phyloP scores from a whole-genome alignment of 1,284 basidiomycete genomes.

The Omphalotus olearius region DNA sequence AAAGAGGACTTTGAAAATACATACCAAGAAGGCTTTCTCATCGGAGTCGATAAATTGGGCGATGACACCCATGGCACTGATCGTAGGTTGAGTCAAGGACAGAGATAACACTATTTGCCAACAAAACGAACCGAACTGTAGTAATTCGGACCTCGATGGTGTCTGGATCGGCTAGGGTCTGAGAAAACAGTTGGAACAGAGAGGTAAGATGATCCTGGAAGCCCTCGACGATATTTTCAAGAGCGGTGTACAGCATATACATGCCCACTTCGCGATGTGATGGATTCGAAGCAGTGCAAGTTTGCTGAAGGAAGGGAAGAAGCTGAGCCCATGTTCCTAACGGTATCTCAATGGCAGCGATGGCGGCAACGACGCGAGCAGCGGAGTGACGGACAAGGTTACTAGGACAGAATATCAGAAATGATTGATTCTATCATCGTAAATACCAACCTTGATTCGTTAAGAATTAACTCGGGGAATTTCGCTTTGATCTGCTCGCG shows the following conservation, averaged over 20 bases:
- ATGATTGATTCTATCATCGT: background rate
- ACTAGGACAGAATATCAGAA: slow-evolving; percentile 35
- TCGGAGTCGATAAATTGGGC: slow-evolving; percentile 91
- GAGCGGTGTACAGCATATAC: slow-evolving; percentile 88
- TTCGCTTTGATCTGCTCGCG: slow-evolving; percentile 86
- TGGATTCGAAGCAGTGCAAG: slow-evolving; percentile 67
- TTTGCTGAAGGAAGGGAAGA: slow-evolving; percentile 84
- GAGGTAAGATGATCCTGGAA: slow-evolving; percentile 77
- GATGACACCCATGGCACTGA: slow-evolving; percentile 83
- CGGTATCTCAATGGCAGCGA: slow-evolving; percentile 89
- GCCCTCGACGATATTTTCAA: slow-evolving; percentile 89
- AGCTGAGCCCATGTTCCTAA: slow-evolving; percentile 83
- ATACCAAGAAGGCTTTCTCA: slow-evolving; percentile 84
- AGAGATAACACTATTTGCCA: background rate
- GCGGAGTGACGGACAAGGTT: slow-evolving; percentile 87
- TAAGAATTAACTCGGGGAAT: slow-evolving; percentile 77
- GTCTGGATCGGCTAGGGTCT: slow-evolving; percentile 83
- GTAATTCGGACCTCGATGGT: slow-evolving; percentile 91
- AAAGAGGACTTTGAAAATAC: slow-evolving; percentile 22
- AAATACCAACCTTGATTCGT: slow-evolving; percentile 69
- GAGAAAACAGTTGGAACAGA: slow-evolving; percentile 82
- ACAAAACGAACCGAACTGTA: slow-evolving; percentile 64
- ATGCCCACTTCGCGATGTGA: slow-evolving; percentile 88
- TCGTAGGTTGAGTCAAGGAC: slow-evolving; percentile 10
- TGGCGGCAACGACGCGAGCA: slow-evolving; percentile 90